Conservation (phyloP, 257 asterid species). For the Penstemon barbatus region DNA sequence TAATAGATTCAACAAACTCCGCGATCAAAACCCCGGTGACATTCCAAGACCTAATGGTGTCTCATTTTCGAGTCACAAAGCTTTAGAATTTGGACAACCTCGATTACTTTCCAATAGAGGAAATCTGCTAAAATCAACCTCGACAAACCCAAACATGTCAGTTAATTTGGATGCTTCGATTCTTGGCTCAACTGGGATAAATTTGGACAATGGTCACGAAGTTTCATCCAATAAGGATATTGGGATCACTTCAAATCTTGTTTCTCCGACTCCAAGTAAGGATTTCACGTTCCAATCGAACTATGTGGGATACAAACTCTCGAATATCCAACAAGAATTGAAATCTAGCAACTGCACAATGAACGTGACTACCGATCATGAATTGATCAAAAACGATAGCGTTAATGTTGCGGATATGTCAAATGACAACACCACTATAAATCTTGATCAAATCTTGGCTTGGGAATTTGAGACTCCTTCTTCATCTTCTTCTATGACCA, state of each 20-base stretch:
- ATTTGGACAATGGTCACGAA: background rate
- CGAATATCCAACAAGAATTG: conserved; percentile 20
- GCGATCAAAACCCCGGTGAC: conserved; percentile 6
- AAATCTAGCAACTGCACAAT: background rate
- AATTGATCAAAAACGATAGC: background rate
- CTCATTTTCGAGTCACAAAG: conserved; percentile 22
- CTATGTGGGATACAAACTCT: conserved; percentile 28
- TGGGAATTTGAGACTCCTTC: background rate
- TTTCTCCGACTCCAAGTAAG: conserved; percentile 5
- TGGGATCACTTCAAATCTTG: background rate
- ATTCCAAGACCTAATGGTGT: background rate
- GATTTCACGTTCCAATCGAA: background rate
- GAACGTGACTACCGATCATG: background rate
- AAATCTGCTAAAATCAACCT: conserved; percentile 10
- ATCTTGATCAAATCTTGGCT: conserved; percentile 15
- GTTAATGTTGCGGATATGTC: background rate
- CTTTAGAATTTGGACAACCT: conserved; percentile 26
- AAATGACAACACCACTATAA: background rate
- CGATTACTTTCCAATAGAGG: conserved; percentile 25
- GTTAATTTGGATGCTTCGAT: background rate
- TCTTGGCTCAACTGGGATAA: background rate
- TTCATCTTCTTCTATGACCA: background rate
- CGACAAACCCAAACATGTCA: conserved; percentile 10
- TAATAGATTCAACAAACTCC: conserved; percentile 3
- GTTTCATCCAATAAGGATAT: background rate